Percentiles rank a stretch among this genome's conserved stretches.
phyloP scores from a whole-genome alignment of 2,329 filamentous ascomycete species.

The Claviceps maximensis region DNA sequence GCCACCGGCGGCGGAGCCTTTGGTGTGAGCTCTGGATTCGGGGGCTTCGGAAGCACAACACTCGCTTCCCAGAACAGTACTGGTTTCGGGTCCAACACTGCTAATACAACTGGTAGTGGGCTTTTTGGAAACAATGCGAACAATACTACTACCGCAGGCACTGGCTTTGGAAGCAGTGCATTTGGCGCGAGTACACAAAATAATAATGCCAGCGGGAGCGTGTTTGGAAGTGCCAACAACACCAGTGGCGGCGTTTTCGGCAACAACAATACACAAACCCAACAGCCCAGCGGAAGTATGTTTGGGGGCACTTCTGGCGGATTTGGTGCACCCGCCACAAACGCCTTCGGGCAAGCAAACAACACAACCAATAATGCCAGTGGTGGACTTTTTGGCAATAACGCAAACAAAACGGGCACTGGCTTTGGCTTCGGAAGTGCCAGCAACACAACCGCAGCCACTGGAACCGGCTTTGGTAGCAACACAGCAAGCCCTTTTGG shows the following conservation, averaged over 20 bases:
- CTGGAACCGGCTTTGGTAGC: constrained; percentile 13
- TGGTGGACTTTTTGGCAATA: constrained; percentile 31
- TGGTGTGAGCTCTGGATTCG: constrained; percentile 45
- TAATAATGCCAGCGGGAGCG: constrained; percentile 18
- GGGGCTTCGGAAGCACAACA: constrained; percentile 33
- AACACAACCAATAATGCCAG: constrained; percentile 15
- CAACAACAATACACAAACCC: constrained; percentile 10
- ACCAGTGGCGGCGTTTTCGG: constrained; percentile 15
- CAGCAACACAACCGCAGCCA: constrained; percentile 12
- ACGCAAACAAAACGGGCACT: constrained; percentile 21
- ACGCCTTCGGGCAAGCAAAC: constrained; percentile 19
- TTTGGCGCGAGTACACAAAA: constrained; percentile 26
- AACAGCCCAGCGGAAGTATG: constrained; percentile 11
- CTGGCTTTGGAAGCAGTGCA: constrained; percentile 17
- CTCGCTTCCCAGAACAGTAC: constrained; percentile 16
- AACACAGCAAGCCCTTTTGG: constrained; percentile 23
- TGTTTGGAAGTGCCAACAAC: constrained; percentile 24
- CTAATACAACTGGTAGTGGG: constrained; percentile 22
- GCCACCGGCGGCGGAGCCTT: constrained; percentile 75
- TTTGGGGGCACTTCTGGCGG: constrained; percentile 18
- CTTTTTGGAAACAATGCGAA: constrained; percentile 24
- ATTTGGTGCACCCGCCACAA: constrained; percentile 23
- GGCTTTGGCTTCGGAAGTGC: constrained; percentile 32
- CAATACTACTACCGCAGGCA: constrained; percentile 17
- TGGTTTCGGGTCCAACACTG: constrained; percentile 32